Percentiles rank a stretch among this genome's conserved stretches.
Conservation (phyloP, 306 rosid genomes). For the Spatholobus suberectus region DNA sequence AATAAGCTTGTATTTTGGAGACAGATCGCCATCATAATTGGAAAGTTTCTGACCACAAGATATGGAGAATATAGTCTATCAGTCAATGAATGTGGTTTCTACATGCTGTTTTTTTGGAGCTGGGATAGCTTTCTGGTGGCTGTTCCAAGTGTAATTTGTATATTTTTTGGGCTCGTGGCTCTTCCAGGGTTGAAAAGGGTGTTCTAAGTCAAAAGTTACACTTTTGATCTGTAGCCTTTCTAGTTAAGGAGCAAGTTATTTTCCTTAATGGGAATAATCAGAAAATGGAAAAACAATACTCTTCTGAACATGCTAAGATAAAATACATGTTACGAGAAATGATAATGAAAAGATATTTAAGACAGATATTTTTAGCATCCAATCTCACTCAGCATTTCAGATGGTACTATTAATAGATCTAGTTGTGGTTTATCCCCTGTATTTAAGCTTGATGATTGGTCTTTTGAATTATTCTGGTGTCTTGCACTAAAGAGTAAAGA, state of each 20-base stretch:
- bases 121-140: background rate
- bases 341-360: background rate
- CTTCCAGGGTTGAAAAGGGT: background rate
- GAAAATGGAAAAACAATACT: background rate
- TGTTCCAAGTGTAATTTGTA: background rate
- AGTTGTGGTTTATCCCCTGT: background rate
- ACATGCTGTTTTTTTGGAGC: background rate
- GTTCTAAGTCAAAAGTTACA: background rate
- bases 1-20: constrained; percentile 3
- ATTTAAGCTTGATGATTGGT: background rate
- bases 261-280: background rate
- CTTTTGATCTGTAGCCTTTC: background rate
- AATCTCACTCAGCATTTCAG: background rate
- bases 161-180: background rate
- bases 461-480: background rate
- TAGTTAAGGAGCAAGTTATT: background rate
- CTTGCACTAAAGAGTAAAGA: background rate
- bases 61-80: constrained; percentile 1
- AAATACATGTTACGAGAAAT: background rate
- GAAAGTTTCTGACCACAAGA: background rate
- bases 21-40: constrained; percentile 8
- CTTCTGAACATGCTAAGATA: constrained; percentile 16
- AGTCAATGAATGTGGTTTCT: constrained; percentile 4
- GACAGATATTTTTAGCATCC: constrained; percentile 2
- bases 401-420: background rate